A percentile compares a stretch with the other conserved stretches of the same genome.
These are phyloP conservation scores for Chenopodium formosanum DNA, from an alignment of 148 eudicot species.

Conservation along the genomic window DNA sequence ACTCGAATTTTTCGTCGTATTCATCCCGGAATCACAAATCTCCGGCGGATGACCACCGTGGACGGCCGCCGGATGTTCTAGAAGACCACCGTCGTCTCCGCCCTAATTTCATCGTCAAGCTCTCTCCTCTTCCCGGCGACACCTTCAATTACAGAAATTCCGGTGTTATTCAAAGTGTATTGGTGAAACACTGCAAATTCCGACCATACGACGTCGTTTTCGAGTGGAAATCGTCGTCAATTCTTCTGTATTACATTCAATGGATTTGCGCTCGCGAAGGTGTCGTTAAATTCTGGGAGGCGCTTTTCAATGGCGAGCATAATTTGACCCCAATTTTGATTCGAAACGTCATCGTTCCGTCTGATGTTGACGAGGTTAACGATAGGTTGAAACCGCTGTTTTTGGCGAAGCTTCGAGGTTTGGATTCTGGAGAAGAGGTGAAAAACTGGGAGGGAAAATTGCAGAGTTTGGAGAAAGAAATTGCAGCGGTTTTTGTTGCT, in stretches of 20 bases:
- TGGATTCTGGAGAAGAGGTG: slow-evolving; percentile 46
- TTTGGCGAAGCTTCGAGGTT: slow-evolving; percentile 27
- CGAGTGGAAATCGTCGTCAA: slow-evolving; percentile 10
- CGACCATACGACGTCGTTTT: slow-evolving; percentile 22
- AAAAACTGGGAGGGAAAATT: slow-evolving; percentile 36
- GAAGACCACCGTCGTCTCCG: background rate
- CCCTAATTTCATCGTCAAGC: slow-evolving; percentile 30
- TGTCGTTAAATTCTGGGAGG: slow-evolving; percentile 48
- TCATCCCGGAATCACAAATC: background rate
- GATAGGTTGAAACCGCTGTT: slow-evolving; percentile 45
- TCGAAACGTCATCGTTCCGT: slow-evolving; percentile 40
- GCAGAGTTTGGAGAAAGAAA: slow-evolving; percentile 27
- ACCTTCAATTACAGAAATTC: background rate
- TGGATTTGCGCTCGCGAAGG: slow-evolving; percentile 54
- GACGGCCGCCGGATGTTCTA: slow-evolving; percentile 34
- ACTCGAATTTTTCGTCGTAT: background rate
- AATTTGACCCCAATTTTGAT: slow-evolving; percentile 35
- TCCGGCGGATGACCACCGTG: background rate
- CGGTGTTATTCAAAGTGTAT: slow-evolving; percentile 24
- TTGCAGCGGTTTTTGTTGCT: slow-evolving; percentile 13
- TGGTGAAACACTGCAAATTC: slow-evolving; percentile 26
- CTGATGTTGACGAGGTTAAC: slow-evolving; percentile 47
- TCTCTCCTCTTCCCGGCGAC: background rate
- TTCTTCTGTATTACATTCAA: slow-evolving; percentile 33
- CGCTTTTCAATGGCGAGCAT: slow-evolving; percentile 28